Evolutionary conservation across 116 monocot species (phyloP).

Genomic region (Trichopus zeylanicus): DNA sequence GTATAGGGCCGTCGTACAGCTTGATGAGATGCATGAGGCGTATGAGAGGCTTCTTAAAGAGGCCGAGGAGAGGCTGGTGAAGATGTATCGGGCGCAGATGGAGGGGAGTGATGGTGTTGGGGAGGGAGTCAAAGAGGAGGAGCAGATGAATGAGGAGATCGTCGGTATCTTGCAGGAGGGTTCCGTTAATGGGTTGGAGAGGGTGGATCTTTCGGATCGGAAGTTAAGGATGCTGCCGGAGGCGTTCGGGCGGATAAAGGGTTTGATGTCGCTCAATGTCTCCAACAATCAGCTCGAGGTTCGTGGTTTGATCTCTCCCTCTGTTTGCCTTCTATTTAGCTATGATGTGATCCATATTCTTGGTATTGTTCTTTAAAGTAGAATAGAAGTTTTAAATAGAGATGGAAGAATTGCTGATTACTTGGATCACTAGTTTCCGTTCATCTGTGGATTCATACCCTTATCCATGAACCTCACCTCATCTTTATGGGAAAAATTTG

Average conservation of each 20-base stretch:
- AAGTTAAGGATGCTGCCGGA: slow-evolving; percentile 47
- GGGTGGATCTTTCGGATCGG: slow-evolving; percentile 35
- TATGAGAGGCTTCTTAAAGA: slow-evolving; percentile 48
- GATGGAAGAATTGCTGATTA: no score
- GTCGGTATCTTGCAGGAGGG: slow-evolving; percentile 34
- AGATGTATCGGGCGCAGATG: slow-evolving; percentile 32
- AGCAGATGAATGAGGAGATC: slow-evolving; percentile 39
- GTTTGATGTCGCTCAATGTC: slow-evolving; percentile 32
- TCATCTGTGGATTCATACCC: no score
- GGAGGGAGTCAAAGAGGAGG: background rate
- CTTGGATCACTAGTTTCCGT: no score
- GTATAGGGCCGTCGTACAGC: slow-evolving; percentile 32
- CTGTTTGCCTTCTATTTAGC: no score
- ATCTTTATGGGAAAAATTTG: no score
- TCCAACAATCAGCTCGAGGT: slow-evolving; percentile 64
- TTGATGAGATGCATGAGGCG: slow-evolving; percentile 53
- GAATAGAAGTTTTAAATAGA: no score
- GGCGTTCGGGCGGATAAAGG: slow-evolving; percentile 34
- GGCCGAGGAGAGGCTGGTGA: slow-evolving; percentile 42
- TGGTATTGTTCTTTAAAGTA: no score
- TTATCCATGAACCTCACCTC: no score
- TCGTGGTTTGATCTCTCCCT: no score
- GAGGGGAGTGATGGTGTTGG: background rate
- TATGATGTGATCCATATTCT: no score
- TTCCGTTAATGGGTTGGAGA: slow-evolving; percentile 22